phyloP scores from a whole-genome alignment of 495 filamentous ascomycete genomes.

The Thozetella sp. region DNA sequence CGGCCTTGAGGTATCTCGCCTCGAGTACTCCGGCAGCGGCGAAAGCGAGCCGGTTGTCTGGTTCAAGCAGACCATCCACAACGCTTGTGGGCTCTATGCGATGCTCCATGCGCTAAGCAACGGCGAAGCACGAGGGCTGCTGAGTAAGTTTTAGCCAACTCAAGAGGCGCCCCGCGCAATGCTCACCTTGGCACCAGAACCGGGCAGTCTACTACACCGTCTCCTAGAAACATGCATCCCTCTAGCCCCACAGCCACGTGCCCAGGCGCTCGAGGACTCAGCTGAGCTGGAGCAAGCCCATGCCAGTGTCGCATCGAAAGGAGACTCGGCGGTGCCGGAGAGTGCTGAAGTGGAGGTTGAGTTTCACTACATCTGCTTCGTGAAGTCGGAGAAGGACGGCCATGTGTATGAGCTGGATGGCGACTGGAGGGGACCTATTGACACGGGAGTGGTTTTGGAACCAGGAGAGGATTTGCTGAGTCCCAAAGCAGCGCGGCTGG shows the following conservation, averaged over 20 bases:
- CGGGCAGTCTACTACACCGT: conserved; percentile 24
- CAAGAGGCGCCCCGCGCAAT: background rate
- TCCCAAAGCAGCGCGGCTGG: background rate
- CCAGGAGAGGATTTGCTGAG: background rate
- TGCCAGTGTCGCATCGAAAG: conserved; percentile 60
- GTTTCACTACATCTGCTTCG: conserved; percentile 75
- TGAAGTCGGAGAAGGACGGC: conserved; percentile 35
- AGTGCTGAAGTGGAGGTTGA: conserved; percentile 60
- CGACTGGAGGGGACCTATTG: conserved; percentile 25
- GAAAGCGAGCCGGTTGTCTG: conserved; percentile 51
- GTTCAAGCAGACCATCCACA: conserved; percentile 82
- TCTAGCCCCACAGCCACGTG: conserved; percentile 51
- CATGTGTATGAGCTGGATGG: conserved; percentile 24
- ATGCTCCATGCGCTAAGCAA: conserved; percentile 73
- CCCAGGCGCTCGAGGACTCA: conserved; percentile 67
- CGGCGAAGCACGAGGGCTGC: conserved; percentile 31
- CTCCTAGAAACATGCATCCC: conserved; percentile 36
- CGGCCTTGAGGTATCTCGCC: conserved; percentile 45
- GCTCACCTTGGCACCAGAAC: conserved; percentile 17
- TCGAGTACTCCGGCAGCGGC: conserved; percentile 33
- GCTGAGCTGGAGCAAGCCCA: conserved; percentile 67
- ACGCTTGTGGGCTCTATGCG: conserved; percentile 78
- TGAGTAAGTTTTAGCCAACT: conserved; percentile 30
- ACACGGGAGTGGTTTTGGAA: conserved; percentile 4
- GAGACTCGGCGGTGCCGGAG: conserved; percentile 64